Conservation (phyloP, 495 filamentous ascomycete genomes). For the Talaromyces ruber region DNA sequence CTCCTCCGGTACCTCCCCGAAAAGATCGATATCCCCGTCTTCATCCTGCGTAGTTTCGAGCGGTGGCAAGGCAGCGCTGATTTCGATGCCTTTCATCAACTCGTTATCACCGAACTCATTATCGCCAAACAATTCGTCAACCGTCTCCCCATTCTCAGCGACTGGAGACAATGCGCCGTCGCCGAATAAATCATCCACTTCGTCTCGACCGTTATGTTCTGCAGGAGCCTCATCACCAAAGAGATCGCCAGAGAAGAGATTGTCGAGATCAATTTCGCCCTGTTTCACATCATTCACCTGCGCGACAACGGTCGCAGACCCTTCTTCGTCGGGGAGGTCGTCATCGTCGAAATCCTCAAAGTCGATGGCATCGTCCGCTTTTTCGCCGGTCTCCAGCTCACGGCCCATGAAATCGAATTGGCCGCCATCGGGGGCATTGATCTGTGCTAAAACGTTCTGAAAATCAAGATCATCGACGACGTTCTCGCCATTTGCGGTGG, state of each 20-base stretch:
- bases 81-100: constrained; percentile 15
- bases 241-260: constrained; percentile 27
- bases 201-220: constrained; percentile 21
- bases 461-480: constrained; percentile 37
- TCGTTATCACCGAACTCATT: constrained; percentile 27
- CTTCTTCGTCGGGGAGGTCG: constrained; percentile 60
- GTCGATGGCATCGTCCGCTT: constrained; percentile 74
- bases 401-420: constrained; percentile 36
- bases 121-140: constrained; percentile 28
- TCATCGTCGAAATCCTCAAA: constrained; percentile 79
- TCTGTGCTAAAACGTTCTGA: constrained; percentile 41
- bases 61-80: constrained; percentile 16
- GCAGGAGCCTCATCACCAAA: constrained; percentile 33
- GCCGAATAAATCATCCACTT: constrained; percentile 48
- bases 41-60: constrained; percentile 26
- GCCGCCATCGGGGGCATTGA: constrained; percentile 27
- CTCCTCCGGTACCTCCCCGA: constrained; percentile 16
- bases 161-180: constrained; percentile 35
- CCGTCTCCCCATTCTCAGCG: constrained; percentile 31
- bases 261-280: constrained; percentile 22
- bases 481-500: constrained; percentile 22
- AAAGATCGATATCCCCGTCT: constrained; percentile 20
- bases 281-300: constrained; percentile 22
- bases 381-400: constrained; percentile 56
- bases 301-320: constrained; percentile 6